Percentiles rank a stretch among this genome's conserved stretches.
These are phyloP conservation scores for Maudiozyma bulderi DNA, from an alignment of 805 yeast genomes.

Conservation along the genomic window DNA sequence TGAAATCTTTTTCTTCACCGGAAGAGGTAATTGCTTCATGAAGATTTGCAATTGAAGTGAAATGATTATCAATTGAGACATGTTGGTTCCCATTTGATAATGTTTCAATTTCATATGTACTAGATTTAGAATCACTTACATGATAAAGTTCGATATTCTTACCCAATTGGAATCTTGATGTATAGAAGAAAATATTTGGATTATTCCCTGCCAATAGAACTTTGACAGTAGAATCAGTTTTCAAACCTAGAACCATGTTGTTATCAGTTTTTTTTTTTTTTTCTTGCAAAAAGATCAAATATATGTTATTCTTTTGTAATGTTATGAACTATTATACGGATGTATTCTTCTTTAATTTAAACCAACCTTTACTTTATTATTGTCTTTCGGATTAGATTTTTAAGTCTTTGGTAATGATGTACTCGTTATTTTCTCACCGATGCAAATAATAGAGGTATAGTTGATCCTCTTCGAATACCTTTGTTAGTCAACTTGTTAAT, in stretches of 20 bases:
- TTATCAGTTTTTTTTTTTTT: not conserved
- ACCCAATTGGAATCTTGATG: constrained; percentile 17
- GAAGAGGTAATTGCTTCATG: constrained; percentile 1
- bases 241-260: not conserved
- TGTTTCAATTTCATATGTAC: constrained; percentile 10
- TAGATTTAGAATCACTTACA: constrained; percentile 17
- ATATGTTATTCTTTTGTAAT: not conserved
- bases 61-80: constrained; percentile 14
- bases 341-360: too few relatives aligned
- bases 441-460: too few relatives aligned
- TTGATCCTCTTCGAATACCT: too few relatives aligned
- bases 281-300: not conserved
- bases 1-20: constrained; percentile 1
- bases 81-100: constrained; percentile 10
- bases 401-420: too few relatives aligned
- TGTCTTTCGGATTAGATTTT: too few relatives aligned
- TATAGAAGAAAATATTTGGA: constrained; percentile 18
- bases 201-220: constrained; percentile 17
- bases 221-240: constrained; percentile 5
- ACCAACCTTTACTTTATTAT: not conserved
- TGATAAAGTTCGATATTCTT: constrained; percentile 14
- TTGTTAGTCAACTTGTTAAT: too few relatives aligned
- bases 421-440: too few relatives aligned
- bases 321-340: too few relatives aligned
- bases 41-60: constrained; percentile 18